Evolutionary conservation across 345 rosid genomes (phyloP).

Genomic region (Reutealis trisperma): DNA sequence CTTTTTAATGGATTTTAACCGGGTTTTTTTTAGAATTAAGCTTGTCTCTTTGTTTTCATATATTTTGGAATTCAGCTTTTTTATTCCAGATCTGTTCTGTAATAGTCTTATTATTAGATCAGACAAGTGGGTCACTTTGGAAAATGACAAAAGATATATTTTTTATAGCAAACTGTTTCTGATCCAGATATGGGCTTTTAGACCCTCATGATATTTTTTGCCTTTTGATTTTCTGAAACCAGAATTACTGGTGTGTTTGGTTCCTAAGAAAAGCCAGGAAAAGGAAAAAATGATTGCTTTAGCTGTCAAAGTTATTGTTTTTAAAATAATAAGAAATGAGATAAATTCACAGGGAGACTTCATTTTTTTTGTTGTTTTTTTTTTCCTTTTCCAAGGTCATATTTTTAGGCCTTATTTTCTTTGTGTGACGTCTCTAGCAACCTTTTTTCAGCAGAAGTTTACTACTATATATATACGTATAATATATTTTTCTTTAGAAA

Average conservation of each 20-base stretch:
- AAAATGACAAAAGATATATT: constrained; percentile 6
- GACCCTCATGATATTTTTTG: neutral
- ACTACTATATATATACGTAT: neutral
- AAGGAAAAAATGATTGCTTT: neutral
- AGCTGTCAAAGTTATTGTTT: neutral
- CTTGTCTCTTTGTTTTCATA: constrained; percentile 2
- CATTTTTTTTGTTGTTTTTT: neutral
- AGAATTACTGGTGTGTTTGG: constrained; percentile 17
- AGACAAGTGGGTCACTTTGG: constrained; percentile 8
- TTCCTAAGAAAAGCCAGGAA: constrained; percentile 9
- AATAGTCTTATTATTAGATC: neutral
- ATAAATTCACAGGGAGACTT: neutral
- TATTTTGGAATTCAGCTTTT: neutral
- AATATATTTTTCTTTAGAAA: neutral
- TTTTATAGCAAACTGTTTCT: neutral
- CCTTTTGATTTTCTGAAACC: neutral
- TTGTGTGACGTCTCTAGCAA: constrained; percentile 17
- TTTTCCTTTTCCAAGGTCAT: neutral
- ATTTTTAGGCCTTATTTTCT: constrained; percentile 1
- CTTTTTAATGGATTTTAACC: neutral
- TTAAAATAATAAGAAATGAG: neutral
- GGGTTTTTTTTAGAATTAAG: constrained; percentile 14
- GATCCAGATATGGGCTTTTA: neutral
- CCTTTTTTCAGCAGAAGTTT: neutral
- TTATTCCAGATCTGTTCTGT: constrained; percentile 19